phyloP scores from a whole-genome alignment of 495 filamentous ascomycete genomes.

The Penicillium turbatum region DNA sequence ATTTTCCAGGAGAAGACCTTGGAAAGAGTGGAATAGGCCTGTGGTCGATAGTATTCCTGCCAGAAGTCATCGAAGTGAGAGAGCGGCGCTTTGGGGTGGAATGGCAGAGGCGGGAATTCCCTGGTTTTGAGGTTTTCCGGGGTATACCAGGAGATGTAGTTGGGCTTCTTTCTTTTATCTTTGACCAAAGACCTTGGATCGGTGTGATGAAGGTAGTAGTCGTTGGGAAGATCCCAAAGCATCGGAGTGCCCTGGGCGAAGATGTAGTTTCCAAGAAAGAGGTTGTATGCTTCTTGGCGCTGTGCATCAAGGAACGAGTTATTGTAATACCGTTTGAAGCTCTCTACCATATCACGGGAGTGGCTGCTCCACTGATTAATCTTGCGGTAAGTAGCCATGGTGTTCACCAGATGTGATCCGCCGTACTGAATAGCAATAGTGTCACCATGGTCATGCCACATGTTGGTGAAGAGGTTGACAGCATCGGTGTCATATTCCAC shows the following conservation, averaged over 20 bases:
- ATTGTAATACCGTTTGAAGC: slow-evolving; percentile 98
- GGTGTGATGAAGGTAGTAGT: slow-evolving; percentile 94
- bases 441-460: slow-evolving; percentile 94
- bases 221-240: slow-evolving; percentile 93
- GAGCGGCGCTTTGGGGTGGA: slow-evolving; percentile 51
- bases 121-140: slow-evolving; percentile 64
- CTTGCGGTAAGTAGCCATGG: slow-evolving; percentile 97
- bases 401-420: slow-evolving; percentile 95
- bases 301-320: slow-evolving; percentile 97
- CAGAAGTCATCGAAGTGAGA: slow-evolving; percentile 89
- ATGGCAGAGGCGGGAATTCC: slow-evolving; percentile 51
- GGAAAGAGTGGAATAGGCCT: slow-evolving; percentile 74
- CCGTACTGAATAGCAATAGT: slow-evolving; percentile 98
- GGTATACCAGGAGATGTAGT: slow-evolving; percentile 85
- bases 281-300: slow-evolving; percentile 94
- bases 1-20: slow-evolving; percentile 90
- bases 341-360: slow-evolving; percentile 97
- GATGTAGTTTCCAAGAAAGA: slow-evolving; percentile 96
- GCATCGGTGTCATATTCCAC: slow-evolving; percentile 94
- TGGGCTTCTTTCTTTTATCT: slow-evolving; percentile 51
- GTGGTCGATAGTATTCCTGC: slow-evolving; percentile 94
- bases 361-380: slow-evolving; percentile 98
- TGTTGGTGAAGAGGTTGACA: slow-evolving; percentile 92
- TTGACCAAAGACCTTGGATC: slow-evolving; percentile 59
- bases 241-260: slow-evolving; percentile 87